Conservation (phyloP, 768 basidiomycete genomes). For the Lactifluus subvellereus region DNA sequence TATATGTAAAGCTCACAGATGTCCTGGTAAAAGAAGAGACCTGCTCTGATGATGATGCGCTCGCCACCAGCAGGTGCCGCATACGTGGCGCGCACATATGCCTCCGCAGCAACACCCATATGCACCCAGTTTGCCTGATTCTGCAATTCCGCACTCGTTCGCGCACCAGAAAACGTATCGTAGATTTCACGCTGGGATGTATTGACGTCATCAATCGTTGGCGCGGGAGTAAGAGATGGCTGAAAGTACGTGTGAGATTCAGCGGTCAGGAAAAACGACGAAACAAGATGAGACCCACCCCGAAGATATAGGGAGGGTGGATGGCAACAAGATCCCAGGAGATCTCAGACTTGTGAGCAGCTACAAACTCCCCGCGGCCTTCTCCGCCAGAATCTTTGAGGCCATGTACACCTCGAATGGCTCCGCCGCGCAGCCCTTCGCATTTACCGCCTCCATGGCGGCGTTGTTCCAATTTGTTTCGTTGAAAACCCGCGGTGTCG, state of each 20-base stretch:
- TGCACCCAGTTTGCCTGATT: constrained; percentile 5
- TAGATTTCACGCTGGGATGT: constrained; percentile 17
- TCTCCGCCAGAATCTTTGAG: constrained; percentile 56
- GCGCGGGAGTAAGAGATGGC: constrained; percentile 29
- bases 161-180: constrained; percentile 5
- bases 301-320: constrained; percentile 42
- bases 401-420: constrained; percentile 45
- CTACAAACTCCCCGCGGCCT: constrained; percentile 45
- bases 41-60: too few species aligned
- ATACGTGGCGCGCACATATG: constrained; percentile 10
- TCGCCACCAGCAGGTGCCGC: background rate
- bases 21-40: background rate
- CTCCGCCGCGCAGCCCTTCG: constrained; percentile 43
- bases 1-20: too few species aligned
- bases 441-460: constrained; percentile 39
- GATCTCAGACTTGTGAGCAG: constrained; percentile 39
- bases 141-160: background rate
- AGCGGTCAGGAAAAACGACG: background rate
- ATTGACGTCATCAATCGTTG: constrained; percentile 13
- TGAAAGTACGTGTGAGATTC: constrained; percentile 9
- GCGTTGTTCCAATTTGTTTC: constrained; percentile 48
- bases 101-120: constrained; percentile 3
- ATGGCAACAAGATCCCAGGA: constrained; percentile 49
- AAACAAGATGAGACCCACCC: background rate
- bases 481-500: constrained; percentile 22